These are phyloP conservation scores for Phytomonas francai DNA, from an alignment of 208 protist genomes.

Conservation along the genomic window DNA sequence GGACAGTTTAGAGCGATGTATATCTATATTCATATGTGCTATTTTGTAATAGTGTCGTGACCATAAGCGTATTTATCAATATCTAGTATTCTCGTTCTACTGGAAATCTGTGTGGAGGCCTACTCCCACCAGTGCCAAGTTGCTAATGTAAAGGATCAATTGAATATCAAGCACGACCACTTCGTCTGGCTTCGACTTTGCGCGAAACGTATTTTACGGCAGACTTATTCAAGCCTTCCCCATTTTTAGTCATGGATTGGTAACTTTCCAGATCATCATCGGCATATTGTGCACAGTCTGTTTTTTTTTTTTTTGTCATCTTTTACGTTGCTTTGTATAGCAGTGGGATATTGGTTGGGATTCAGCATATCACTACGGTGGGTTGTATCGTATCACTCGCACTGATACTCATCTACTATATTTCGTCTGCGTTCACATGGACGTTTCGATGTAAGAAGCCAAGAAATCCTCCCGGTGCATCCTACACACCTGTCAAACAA, in stretches of 20 bases:
- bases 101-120: constrained; percentile 42
- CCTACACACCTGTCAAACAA: constrained; percentile 53
- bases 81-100: constrained; percentile 25
- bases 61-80: constrained; percentile 4
- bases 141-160: constrained; percentile 49
- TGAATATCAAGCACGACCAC: constrained; percentile 57
- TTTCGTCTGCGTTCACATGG: constrained; percentile 39
- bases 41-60: neutral
- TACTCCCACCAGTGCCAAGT: constrained; percentile 51
- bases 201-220: constrained; percentile 43
- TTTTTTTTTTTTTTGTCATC: constrained; percentile 37
- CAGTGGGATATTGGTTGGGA: constrained; percentile 33
- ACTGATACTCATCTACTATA: constrained; percentile 50
- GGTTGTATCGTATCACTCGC: constrained; percentile 60
- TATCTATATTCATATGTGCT: neutral
- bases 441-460: constrained; percentile 38
- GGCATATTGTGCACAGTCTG: constrained; percentile 21
- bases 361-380: constrained; percentile 58
- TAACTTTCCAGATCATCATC: constrained; percentile 33
- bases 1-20: no score
- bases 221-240: constrained; percentile 38
- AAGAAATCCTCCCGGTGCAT: constrained; percentile 27
- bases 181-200: constrained; percentile 69
- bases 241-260: constrained; percentile 27
- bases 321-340: constrained; percentile 44